Conservation (phyloP, 768 basidiomycete genomes). For the Rubroboletus satanas region DNA sequence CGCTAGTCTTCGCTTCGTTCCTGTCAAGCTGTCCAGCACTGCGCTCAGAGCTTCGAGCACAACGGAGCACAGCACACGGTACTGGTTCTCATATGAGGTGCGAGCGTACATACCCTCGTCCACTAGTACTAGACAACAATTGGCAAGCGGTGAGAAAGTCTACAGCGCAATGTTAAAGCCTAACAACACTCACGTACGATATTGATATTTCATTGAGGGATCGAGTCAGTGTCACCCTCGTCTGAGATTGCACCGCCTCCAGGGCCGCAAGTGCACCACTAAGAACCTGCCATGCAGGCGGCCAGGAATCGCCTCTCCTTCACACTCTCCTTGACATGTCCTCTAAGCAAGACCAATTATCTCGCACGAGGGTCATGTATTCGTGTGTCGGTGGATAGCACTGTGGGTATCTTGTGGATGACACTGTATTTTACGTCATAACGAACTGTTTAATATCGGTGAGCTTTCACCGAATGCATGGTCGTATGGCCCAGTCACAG, state of each 20-base stretch:
- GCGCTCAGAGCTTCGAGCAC: background rate
- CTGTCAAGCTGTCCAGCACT: constrained; percentile 9
- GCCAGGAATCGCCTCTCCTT: background rate
- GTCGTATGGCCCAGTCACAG: background rate
- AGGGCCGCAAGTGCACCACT: background rate
- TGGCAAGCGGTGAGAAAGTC: constrained; percentile 22
- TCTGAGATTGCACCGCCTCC: background rate
- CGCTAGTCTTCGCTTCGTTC: constrained; percentile 13
- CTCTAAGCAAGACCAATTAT: background rate
- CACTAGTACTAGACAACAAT: background rate
- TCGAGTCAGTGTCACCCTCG: background rate
- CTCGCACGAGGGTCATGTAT: background rate
- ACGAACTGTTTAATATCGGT: background rate
- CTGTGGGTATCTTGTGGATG: constrained; percentile 4
- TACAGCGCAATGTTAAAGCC: constrained; percentile 12
- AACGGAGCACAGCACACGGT: background rate
- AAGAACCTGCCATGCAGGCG: background rate
- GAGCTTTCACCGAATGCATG: too few species aligned
- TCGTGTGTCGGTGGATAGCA: constrained; percentile 3
- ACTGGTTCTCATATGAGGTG: background rate
- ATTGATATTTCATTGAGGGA: background rate
- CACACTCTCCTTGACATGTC: constrained; percentile 2
- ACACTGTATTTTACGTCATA: constrained; percentile 21
- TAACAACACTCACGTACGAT: constrained; percentile 4
- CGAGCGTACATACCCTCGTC: background rate